Conservation (phyloP, 768 basidiomycete genomes). For the Russula abietina region DNA sequence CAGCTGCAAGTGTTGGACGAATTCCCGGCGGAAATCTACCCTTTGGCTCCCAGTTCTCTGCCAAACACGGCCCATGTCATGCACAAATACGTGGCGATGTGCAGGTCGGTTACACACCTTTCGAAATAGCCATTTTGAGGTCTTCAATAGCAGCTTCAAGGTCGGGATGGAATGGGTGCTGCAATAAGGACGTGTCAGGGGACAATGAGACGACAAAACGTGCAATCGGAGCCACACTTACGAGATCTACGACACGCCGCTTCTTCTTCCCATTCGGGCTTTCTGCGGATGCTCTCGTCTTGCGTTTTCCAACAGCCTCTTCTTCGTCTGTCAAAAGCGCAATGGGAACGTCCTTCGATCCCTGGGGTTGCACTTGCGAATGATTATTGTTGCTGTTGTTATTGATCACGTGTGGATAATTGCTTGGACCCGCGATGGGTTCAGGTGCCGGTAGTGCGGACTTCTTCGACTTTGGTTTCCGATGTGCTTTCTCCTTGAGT, state of each 20-base stretch:
- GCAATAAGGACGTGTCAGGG: neutral
- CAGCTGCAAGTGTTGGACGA: slow-evolving; percentile 62
- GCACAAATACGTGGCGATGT: neutral
- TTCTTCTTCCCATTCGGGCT: slow-evolving; percentile 50
- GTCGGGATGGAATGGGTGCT: slow-evolving; percentile 68
- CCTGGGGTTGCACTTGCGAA: slow-evolving; percentile 28
- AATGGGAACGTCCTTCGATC: slow-evolving; percentile 50
- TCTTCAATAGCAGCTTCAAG: slow-evolving; percentile 56
- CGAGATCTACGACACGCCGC: slow-evolving; percentile 63
- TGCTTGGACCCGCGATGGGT: slow-evolving; percentile 21
- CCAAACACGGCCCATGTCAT: neutral
- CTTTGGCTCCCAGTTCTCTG: slow-evolving; percentile 75
- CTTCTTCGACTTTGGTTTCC: slow-evolving; percentile 25
- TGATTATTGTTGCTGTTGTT: slow-evolving; percentile 8
- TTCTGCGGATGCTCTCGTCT: slow-evolving; percentile 10
- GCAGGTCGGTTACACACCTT: slow-evolving; percentile 37
- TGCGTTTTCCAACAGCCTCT: slow-evolving; percentile 23
- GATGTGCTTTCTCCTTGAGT: slow-evolving; percentile 57
- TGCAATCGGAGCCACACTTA: slow-evolving; percentile 29
- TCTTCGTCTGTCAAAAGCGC: slow-evolving; percentile 40
- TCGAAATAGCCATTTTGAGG: slow-evolving; percentile 53
- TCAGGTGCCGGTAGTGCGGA: slow-evolving; percentile 18
- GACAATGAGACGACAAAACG: neutral
- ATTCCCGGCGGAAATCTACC: slow-evolving; percentile 84
- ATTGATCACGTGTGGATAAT: slow-evolving; percentile 16